Percentiles rank a stretch among this genome's conserved stretches.
These are phyloP conservation scores for Prunus campanulata DNA, from an alignment of 306 rosid species.

Conservation along the genomic window DNA sequence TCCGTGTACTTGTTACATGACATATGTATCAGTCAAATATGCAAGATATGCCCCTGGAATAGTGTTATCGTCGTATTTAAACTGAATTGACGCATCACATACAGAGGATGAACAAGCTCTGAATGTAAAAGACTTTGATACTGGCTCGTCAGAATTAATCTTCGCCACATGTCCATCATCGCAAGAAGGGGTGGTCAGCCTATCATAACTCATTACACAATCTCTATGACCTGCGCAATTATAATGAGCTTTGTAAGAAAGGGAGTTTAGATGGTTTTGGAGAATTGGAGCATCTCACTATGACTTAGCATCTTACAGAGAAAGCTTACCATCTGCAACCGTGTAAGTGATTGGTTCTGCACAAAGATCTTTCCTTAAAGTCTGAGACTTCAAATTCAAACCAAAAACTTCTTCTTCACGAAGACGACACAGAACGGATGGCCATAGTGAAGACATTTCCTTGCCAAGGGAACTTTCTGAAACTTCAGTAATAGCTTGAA, in stretches of 20 bases:
- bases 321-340: conserved; percentile 31
- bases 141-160: conserved; percentile 27
- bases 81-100: conserved; percentile 44
- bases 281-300: background rate
- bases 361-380: conserved; percentile 19
- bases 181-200: conserved; percentile 27
- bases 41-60: background rate
- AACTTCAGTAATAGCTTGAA: conserved; percentile 54
- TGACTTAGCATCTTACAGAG: conserved; percentile 5
- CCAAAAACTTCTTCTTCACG: conserved; percentile 72
- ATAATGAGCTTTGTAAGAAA: conserved; percentile 20
- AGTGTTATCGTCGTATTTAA: background rate
- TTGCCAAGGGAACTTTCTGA: conserved; percentile 47
- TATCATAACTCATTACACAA: conserved; percentile 34
- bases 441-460: conserved; percentile 73
- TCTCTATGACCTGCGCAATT: conserved; percentile 44
- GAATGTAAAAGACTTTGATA: conserved; percentile 32
- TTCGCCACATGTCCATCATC: conserved; percentile 33
- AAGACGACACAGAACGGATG: conserved; percentile 73
- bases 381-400: conserved; percentile 37
- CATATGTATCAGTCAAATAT: background rate
- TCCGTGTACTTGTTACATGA: background rate
- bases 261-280: background rate
- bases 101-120: conserved; percentile 77
- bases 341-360: conserved; percentile 15